These are phyloP conservation scores for Ploettnerulaceae sp. DNA, from an alignment of 2,329 filamentous ascomycete genomes.

Conservation along the genomic window DNA sequence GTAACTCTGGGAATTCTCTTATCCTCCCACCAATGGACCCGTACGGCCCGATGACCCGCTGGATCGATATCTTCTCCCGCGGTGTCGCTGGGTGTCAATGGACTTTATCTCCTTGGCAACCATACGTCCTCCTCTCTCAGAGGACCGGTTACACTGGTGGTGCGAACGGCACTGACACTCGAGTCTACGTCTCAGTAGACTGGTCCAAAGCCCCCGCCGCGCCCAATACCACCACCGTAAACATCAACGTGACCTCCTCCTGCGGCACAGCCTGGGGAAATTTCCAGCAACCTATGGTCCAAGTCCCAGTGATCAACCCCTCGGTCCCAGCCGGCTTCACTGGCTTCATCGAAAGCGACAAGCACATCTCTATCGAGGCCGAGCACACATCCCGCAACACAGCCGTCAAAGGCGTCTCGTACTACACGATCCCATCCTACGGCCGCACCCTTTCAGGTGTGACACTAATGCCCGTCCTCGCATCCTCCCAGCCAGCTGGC, in stretches of 20 bases:
- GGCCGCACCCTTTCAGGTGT: constrained; percentile 56
- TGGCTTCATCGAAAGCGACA: constrained; percentile 60
- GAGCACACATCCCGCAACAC: constrained; percentile 44
- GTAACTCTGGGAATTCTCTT: constrained; percentile 49
- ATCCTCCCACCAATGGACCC: constrained; percentile 52
- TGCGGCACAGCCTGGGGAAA: constrained; percentile 40
- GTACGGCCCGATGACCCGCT: constrained; percentile 51
- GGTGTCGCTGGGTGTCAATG: constrained; percentile 50
- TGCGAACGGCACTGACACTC: constrained; percentile 44
- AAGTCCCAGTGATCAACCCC: constrained; percentile 50
- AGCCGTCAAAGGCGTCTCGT: constrained; percentile 37
- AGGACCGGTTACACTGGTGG: constrained; percentile 46
- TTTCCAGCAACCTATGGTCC: constrained; percentile 44
- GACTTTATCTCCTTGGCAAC: constrained; percentile 42
- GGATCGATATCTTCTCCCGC: constrained; percentile 59
- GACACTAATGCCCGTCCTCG: constrained; percentile 48
- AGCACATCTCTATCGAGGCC: constrained; percentile 51
- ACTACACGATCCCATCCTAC: constrained; percentile 49
- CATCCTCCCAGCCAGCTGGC: constrained; percentile 44
- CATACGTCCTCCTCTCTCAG: constrained; percentile 49
- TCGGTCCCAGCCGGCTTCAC: constrained; percentile 46
- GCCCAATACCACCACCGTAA: constrained; percentile 42
- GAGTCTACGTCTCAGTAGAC: constrained; percentile 52
- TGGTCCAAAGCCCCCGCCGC: constrained; percentile 43
- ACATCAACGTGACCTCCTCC: constrained; percentile 47